These are phyloP conservation scores for Leucaena leucocephala DNA, from an alignment of 306 rosid species.

Conservation along the genomic window DNA sequence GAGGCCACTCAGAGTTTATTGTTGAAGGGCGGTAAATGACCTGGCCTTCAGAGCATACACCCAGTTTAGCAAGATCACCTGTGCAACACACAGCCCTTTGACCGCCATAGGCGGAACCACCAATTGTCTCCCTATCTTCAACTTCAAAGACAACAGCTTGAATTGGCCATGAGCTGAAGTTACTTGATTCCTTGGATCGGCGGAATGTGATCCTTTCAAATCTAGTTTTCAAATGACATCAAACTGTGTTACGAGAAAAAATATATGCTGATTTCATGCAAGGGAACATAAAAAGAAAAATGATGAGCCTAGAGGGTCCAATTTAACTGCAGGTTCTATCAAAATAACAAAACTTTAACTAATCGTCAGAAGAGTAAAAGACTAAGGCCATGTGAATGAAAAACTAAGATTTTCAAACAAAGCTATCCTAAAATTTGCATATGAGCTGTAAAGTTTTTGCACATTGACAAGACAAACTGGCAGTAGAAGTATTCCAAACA, in stretches of 20 bases:
- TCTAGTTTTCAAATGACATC: constrained; percentile 57
- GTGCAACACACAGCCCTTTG: constrained; percentile 99
- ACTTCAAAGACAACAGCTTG: constrained; percentile 93
- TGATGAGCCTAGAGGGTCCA: not conserved
- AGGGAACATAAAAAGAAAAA: not conserved
- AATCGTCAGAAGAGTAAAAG: not conserved
- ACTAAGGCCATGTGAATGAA: not conserved
- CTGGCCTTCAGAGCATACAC: constrained; percentile 82
- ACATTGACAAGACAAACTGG: not conserved
- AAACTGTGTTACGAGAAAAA: constrained; percentile 16
- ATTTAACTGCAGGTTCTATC: not conserved
- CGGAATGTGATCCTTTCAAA: constrained; percentile 76
- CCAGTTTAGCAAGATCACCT: constrained; percentile 85
- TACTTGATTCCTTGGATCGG: constrained; percentile 64
- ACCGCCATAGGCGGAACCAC: constrained; percentile 98
- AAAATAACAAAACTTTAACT: not conserved
- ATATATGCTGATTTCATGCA: not conserved
- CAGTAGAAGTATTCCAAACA: not conserved
- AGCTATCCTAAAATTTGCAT: not conserved
- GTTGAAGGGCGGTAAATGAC: constrained; percentile 74
- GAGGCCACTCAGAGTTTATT: constrained; percentile 81
- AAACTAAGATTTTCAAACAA: not conserved
- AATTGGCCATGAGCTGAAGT: constrained; percentile 72
- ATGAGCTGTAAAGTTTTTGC: not conserved
- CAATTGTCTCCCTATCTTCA: constrained; percentile 91